Conservation (phyloP, 805 yeast species). For the Schwanniomyces yamadae region DNA sequence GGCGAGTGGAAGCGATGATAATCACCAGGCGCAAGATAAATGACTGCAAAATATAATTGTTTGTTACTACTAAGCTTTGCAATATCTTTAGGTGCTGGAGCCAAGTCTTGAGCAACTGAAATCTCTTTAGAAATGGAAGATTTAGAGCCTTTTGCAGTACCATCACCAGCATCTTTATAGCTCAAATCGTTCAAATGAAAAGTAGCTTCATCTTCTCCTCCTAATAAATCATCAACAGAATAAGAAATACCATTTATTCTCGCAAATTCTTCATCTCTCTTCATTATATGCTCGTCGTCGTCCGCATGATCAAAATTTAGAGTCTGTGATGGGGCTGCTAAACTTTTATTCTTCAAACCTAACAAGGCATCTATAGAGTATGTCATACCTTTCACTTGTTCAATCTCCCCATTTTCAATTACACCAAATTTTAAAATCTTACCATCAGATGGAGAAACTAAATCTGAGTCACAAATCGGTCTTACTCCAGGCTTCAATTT, state of each 20-base stretch:
- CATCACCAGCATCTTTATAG: slow-evolving; percentile 69
- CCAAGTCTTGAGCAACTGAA: slow-evolving; percentile 41
- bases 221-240: slow-evolving; percentile 66
- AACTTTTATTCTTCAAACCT: slow-evolving; percentile 53
- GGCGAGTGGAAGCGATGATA: slow-evolving; percentile 98
- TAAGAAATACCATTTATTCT: slow-evolving; percentile 70
- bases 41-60: slow-evolving; percentile 80
- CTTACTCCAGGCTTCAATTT: slow-evolving; percentile 73
- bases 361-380: slow-evolving; percentile 85
- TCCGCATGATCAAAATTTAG: slow-evolving; percentile 44
- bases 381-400: slow-evolving; percentile 95
- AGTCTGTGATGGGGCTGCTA: slow-evolving; percentile 57
- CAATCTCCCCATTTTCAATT: slow-evolving; percentile 80
- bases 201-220: slow-evolving; percentile 45
- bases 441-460: slow-evolving; percentile 95
- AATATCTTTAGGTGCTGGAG: slow-evolving; percentile 30
- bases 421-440: slow-evolving; percentile 81
- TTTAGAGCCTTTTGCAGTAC: slow-evolving; percentile 38
- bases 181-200: slow-evolving; percentile 47
- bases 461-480: slow-evolving; percentile 62
- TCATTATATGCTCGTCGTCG: slow-evolving; percentile 42
- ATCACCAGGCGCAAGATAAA: slow-evolving; percentile 97
- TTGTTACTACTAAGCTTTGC: slow-evolving; percentile 41
- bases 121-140: slow-evolving; percentile 35
- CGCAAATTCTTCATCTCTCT: slow-evolving; percentile 74